Evolutionary conservation across 169 alveolate species (phyloP).

Genomic region (Eimeria maxima): DNA sequence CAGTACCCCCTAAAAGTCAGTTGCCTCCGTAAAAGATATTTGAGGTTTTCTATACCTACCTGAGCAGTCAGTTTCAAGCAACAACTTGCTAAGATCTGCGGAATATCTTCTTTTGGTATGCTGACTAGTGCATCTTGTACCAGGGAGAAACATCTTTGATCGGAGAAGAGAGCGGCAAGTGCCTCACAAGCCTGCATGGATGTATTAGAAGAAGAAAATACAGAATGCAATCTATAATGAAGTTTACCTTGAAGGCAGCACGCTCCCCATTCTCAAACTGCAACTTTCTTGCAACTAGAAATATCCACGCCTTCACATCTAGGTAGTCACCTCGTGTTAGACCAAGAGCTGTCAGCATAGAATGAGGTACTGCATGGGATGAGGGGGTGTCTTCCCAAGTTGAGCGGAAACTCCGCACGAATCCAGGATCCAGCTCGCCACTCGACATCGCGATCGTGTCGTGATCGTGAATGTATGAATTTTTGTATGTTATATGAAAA

Average conservation of each 20-base stretch:
- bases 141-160: conserved; percentile 60
- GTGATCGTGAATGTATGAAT: not conserved
- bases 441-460: conserved; percentile 53
- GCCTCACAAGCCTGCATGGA: conserved; percentile 69
- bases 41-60: conserved; percentile 4
- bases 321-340: conserved; percentile 68
- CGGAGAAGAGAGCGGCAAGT: conserved; percentile 61
- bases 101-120: conserved; percentile 60
- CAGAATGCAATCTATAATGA: not conserved
- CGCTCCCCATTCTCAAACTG: conserved; percentile 67
- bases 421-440: conserved; percentile 63
- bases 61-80: conserved; percentile 77
- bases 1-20: conserved; percentile 21
- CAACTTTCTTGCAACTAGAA: conserved; percentile 71
- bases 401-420: conserved; percentile 49
- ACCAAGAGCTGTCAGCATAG: conserved; percentile 35
- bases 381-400: conserved; percentile 78
- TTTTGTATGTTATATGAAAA: not conserved
- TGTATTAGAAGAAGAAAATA: not conserved
- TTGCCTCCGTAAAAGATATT: not conserved
- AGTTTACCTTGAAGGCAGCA: conserved; percentile 72
- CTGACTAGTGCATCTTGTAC: conserved; percentile 38
- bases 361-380: conserved; percentile 63
- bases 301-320: conserved; percentile 74
- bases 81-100: conserved; percentile 66